Percentiles rank a stretch among this genome's conserved stretches.
These are phyloP conservation scores for Pholiota adiposa DNA, from an alignment of 1,284 basidiomycete species.

Conservation along the genomic window DNA sequence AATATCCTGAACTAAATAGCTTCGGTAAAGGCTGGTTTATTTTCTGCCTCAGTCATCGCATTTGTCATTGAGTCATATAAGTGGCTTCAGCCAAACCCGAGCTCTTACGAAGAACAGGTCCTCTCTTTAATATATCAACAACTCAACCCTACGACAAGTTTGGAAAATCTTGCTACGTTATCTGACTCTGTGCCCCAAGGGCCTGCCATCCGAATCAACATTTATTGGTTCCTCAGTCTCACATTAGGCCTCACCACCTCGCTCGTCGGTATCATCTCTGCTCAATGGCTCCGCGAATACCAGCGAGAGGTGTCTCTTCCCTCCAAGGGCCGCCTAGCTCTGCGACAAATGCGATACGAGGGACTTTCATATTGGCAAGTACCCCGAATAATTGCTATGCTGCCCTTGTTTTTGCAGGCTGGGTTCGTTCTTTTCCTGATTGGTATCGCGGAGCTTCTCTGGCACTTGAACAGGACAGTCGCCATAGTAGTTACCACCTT, in stretches of 20 bases:
- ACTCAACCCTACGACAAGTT: constrained; percentile 5
- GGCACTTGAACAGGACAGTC: constrained; percentile 21
- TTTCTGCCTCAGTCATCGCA: constrained; percentile 32
- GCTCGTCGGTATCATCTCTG: constrained; percentile 31
- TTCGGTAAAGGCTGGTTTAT: constrained; percentile 31
- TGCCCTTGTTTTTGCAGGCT: constrained; percentile 27
- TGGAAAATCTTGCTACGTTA: neutral
- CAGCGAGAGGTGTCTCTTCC: constrained; percentile 16
- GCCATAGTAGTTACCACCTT: constrained; percentile 23
- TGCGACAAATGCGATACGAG: constrained; percentile 28
- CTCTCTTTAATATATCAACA: constrained; percentile 13
- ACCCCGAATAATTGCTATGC: constrained; percentile 23
- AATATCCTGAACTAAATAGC: neutral
- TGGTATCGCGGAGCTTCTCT: constrained; percentile 27
- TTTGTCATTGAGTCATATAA: constrained; percentile 31
- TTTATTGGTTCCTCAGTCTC: constrained; percentile 37
- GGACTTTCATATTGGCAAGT: constrained; percentile 26
- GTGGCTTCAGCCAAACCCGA: constrained; percentile 21
- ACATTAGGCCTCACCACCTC: constrained; percentile 31
- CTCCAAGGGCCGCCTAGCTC: constrained; percentile 20
- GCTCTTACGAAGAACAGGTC: constrained; percentile 11
- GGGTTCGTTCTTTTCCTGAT: constrained; percentile 27
- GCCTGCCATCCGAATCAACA: constrained; percentile 26
- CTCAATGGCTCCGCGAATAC: constrained; percentile 29
- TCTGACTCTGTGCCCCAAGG: constrained; percentile 3